Conservation (phyloP, 306 rosid species). For the Quillaja saponaria region DNA sequence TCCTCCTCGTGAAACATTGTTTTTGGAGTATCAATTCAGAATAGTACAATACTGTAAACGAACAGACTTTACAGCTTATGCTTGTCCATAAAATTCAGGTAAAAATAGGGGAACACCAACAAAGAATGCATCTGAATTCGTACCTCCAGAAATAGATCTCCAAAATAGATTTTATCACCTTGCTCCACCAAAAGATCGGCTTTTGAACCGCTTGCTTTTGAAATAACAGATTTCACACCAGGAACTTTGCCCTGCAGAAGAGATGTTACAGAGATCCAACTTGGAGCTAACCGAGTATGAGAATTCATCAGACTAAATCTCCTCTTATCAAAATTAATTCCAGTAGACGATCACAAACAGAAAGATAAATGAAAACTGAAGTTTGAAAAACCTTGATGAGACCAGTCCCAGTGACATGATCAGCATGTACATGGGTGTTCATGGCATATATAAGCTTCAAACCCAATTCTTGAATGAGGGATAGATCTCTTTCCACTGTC, state of each 20-base stretch:
- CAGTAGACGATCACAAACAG: background rate
- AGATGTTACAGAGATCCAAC: too few relatives aligned
- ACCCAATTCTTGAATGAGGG: conserved; percentile 68
- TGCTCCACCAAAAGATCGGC: conserved; percentile 66
- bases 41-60: too few relatives aligned
- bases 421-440: conserved; percentile 99
- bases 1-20: too few relatives aligned
- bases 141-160: conserved; percentile 86
- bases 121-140: conserved; percentile 25
- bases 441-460: conserved; percentile 73
- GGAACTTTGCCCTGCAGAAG: conserved; percentile 62
- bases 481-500: conserved; percentile 84
- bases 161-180: conserved; percentile 64
- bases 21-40: too few relatives aligned
- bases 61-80: too few relatives aligned
- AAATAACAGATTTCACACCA: conserved; percentile 74
- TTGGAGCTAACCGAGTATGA: too few relatives aligned
- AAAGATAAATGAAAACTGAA: background rate
- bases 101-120: too few relatives aligned
- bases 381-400: conserved; percentile 65
- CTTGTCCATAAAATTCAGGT: too few relatives aligned
- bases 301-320: background rate
- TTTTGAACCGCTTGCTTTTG: conserved; percentile 76
- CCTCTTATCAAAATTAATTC: background rate
- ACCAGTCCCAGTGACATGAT: conserved; percentile 95